Percentiles rank a stretch among this genome's conserved stretches.
Conservation (phyloP, 192 early-diverging fungal genomes). For the Coemansia sp. region DNA sequence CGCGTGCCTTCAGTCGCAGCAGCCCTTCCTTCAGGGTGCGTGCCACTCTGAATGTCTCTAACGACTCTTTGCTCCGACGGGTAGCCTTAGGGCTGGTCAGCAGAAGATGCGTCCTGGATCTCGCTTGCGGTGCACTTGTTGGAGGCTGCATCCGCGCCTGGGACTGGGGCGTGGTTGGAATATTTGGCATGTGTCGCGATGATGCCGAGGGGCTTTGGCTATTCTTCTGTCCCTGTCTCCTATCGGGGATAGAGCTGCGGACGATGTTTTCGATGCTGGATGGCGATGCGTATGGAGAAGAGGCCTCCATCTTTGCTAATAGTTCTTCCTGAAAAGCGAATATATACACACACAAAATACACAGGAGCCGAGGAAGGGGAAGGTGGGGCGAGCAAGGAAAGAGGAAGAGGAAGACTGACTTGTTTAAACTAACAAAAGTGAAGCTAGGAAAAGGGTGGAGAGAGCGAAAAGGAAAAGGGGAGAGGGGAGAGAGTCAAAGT, state of each 20-base stretch:
- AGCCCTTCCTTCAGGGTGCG: conserved; percentile 49
- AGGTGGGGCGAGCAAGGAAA: conserved; percentile 1
- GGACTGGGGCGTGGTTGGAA: conserved; percentile 5
- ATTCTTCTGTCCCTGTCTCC: background rate
- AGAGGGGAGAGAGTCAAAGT: background rate
- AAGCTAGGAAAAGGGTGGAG: background rate
- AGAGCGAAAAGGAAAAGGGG: conserved; percentile 5
- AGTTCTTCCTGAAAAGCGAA: background rate
- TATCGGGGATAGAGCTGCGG: background rate
- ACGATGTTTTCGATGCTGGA: background rate
- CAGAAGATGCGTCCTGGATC: conserved; percentile 18
- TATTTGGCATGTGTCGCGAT: background rate
- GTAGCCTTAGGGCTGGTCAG: conserved; percentile 32
- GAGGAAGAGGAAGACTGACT: background rate
- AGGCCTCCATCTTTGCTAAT: background rate
- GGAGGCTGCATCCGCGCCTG: conserved; percentile 9
- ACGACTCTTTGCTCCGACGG: conserved; percentile 36
- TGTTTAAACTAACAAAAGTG: conserved; percentile 1
- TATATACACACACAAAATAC: background rate
- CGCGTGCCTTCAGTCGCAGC: conserved; percentile 35
- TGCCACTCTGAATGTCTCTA: conserved; percentile 43
- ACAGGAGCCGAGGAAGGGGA: background rate
- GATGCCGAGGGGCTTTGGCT: background rate
- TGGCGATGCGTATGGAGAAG: conserved; percentile 5
- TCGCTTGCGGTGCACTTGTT: conserved; percentile 32